Evolutionary conservation across 2,329 filamentous ascomycete species (phyloP).

Genomic region (Lizonia empirigonia): DNA sequence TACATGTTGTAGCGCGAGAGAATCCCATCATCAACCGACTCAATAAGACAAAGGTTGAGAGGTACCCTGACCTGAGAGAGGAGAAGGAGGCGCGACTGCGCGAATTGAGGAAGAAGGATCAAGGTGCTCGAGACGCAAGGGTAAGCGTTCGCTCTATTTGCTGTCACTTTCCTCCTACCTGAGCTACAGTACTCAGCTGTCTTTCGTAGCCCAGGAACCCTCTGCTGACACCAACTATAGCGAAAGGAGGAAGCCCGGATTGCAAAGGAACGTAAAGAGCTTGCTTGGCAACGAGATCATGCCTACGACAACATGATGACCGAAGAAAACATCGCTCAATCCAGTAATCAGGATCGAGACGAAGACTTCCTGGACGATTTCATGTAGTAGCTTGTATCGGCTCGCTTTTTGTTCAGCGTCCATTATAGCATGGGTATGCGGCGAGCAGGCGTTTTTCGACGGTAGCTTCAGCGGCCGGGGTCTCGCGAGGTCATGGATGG

Average conservation of each 20-base stretch:
- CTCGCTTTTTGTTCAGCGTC: not conserved
- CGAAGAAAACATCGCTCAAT: constrained; percentile 76
- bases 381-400: constrained; percentile 29
- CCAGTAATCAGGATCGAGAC: constrained; percentile 84
- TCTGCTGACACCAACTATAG: constrained; percentile 49
- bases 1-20: constrained; percentile 79
- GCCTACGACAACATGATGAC: constrained; percentile 92
- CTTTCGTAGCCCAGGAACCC: not conserved
- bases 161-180: not conserved
- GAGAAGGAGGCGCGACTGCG: constrained; percentile 80
- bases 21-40: constrained; percentile 95
- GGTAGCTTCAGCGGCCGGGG: constrained; percentile 9
- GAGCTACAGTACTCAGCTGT: not conserved
- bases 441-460: constrained; percentile 11
- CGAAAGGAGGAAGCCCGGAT: constrained; percentile 77
- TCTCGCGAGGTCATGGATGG: constrained; percentile 41
- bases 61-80: constrained; percentile 78
- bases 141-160: constrained; percentile 51
- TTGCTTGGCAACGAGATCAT: constrained; percentile 96
- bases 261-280: constrained; percentile 80
- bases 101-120: constrained; percentile 74
- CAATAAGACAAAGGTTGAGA: constrained; percentile 94
- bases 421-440: constrained; percentile 9
- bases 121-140: constrained; percentile 64
- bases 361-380: constrained; percentile 89